Evolutionary conservation across 2,329 filamentous ascomycete genomes (phyloP), one percentile per base, ranked within the genome.

Genomic region (Tolypocladium capitatum): DNA sequence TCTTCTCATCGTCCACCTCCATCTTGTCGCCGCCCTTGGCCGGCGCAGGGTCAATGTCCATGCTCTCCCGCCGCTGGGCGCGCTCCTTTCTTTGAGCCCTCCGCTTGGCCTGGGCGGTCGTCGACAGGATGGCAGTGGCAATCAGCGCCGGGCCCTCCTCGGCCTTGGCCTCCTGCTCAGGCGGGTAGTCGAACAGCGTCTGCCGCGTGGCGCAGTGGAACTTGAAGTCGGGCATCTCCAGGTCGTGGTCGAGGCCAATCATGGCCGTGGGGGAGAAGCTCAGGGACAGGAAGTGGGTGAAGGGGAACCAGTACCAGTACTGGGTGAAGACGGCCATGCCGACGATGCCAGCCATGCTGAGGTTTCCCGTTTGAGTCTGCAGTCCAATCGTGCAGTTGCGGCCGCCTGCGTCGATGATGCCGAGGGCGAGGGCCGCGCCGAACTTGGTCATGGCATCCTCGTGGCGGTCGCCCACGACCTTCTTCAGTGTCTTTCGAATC

Each of bases 221-320:
- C 65, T 94, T 94, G 78, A 96, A 90, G 62, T 83, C 83, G 20
- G 94, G 89, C 47, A 95, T 88, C 59, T 96, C 88, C 14, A 98
- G 76, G 60, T 96, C 87, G 60, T 94, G 84, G 62, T 98, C 90
- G 27, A 98, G 80, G 51, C 86, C 91, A 57, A 97, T 96, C 60
- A 98, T 86, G 1, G 92, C 86, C 1, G 94, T 98, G 1, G 92
- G 92, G n/a, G 87, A 89, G 69, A 98, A 97, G 60, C 88, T 90
- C 52, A 98, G 75, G 1, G 91, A 94, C 49, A 98, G 67, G 80
- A 98, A 98, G 68, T 98, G 92, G 30, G 92, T 94, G 59, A 97
- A 84, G 51, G 92, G 92, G 79, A 98, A 98, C 92, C 92, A 98
- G 73, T 98, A 98, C 92, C 92, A 98, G 73, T 98, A 98, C 65